A percentile compares a stretch with the other conserved stretches of the same genome.
Evolutionary conservation across 305 asterid genomes (phyloP).

Genomic region (Coffea humblotiana): DNA sequence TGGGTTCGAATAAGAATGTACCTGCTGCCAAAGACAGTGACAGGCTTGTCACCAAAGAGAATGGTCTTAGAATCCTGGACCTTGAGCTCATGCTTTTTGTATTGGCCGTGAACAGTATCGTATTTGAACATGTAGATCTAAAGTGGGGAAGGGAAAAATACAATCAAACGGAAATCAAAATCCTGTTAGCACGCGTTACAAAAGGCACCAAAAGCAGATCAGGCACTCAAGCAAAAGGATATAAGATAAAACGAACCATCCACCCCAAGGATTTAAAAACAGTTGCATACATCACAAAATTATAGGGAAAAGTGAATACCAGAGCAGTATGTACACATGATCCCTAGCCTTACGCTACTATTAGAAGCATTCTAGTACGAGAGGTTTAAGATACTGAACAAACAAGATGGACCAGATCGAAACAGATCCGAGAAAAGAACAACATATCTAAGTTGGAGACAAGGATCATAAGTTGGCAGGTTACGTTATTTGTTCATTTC

Average conservation of each 20-base stretch:
- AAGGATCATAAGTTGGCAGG: neutral
- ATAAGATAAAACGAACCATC: neutral
- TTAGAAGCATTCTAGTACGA: neutral
- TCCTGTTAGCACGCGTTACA: neutral
- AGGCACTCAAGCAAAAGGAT: neutral
- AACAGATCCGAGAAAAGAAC: neutral
- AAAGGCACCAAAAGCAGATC: neutral
- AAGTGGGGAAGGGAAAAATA: neutral
- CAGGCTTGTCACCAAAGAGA: constrained; percentile 75
- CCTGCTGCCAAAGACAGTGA: constrained; percentile 73
- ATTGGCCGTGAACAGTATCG: constrained; percentile 81
- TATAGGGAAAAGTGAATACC: neutral
- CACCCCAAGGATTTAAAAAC: neutral
- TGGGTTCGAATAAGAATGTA: constrained; percentile 13
- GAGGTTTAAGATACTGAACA: neutral
- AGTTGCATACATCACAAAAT: no score
- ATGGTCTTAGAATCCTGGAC: constrained; percentile 80
- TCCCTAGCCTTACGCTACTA: no score
- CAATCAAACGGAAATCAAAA: neutral
- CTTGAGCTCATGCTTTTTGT: constrained; percentile 62
- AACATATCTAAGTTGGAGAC: neutral
- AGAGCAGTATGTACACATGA: neutral
- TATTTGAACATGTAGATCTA: constrained; percentile 53
- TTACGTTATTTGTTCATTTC: neutral
- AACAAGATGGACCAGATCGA: neutral